These are phyloP conservation scores for Acidomyces sp. DNA, from an alignment of 495 filamentous ascomycete genomes.

Conservation along the genomic window DNA sequence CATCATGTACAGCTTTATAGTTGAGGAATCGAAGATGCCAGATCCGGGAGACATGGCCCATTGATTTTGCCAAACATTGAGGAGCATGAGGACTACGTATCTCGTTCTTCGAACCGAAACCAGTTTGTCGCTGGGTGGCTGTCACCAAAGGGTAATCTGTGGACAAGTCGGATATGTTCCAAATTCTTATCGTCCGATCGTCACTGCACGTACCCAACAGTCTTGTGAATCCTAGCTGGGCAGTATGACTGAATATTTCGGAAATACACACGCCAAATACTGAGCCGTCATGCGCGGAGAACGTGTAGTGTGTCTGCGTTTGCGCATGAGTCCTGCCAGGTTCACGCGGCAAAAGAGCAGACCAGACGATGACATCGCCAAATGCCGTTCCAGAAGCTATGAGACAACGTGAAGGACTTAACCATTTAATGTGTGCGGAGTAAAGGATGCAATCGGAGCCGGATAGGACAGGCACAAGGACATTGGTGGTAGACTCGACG, in stretches of 20 bases:
- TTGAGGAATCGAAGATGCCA: slow-evolving; percentile 61
- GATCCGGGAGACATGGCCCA: slow-evolving; percentile 80
- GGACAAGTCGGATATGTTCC: slow-evolving; percentile 57
- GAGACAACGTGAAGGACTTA: slow-evolving; percentile 46
- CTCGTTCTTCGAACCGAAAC: slow-evolving; percentile 10
- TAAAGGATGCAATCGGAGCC: slow-evolving; percentile 80
- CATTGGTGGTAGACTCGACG: slow-evolving; percentile 1
- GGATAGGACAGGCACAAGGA: slow-evolving; percentile 35
- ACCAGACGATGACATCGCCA: slow-evolving; percentile 87
- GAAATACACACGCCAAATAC: slow-evolving; percentile 82
- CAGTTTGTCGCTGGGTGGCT: slow-evolving; percentile 2
- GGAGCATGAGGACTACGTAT: slow-evolving; percentile 20
- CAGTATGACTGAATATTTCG: slow-evolving; percentile 33
- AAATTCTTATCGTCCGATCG: slow-evolving; percentile 78
- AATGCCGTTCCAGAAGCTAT: slow-evolving; percentile 84
- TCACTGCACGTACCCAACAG: slow-evolving; percentile 87
- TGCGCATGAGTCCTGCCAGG: slow-evolving; percentile 18
- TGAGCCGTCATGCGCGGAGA: slow-evolving; percentile 85
- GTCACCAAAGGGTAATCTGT: slow-evolving; percentile 14
- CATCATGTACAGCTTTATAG: slow-evolving; percentile 16
- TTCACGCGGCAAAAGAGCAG: slow-evolving; percentile 30
- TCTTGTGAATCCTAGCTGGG: slow-evolving; percentile 32
- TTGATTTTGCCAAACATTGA: slow-evolving; percentile 46
- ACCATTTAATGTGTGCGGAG: slow-evolving; percentile 57
- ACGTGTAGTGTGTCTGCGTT: slow-evolving; percentile 46